Evolutionary conservation across 176 grass and related monocot species (phyloP).

Genomic region (Rhipidocladum racemiflorum): DNA sequence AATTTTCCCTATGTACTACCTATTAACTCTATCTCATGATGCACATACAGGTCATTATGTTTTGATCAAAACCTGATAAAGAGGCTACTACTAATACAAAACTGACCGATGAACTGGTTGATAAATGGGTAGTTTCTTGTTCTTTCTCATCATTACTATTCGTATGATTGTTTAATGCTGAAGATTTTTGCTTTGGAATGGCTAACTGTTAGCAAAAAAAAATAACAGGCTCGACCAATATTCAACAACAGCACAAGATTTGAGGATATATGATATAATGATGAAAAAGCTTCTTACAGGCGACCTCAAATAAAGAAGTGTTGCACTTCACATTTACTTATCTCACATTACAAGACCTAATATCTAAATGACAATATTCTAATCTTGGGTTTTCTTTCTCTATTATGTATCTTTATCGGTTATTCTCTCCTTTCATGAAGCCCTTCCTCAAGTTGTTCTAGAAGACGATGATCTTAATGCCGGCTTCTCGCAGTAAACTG

Average conservation of each 20-base stretch:
- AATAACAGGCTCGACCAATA: slow-evolving; percentile 86
- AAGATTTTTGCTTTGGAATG: not conserved
- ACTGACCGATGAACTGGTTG: slow-evolving; percentile 89
- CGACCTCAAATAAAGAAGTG: slow-evolving; percentile 69
- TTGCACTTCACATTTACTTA: not conserved
- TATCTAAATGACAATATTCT: not conserved
- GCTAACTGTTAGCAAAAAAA: slow-evolving; percentile 23
- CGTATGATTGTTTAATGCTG: slow-evolving; percentile 7
- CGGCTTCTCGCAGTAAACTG: too few relatives aligned
- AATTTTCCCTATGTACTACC: not conserved
- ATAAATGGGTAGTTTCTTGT: too few relatives aligned
- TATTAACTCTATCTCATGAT: slow-evolving; percentile 3
- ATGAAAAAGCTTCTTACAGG: slow-evolving; percentile 70
- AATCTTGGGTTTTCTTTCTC: slow-evolving; percentile 21
- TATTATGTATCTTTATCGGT: too few relatives aligned
- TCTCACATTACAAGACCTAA: not conserved
- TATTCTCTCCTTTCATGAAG: too few relatives aligned
- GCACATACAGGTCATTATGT: slow-evolving; percentile 83
- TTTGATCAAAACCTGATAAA: slow-evolving; percentile 92
- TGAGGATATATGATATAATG: slow-evolving; percentile 91
- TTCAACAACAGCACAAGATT: slow-evolving; percentile 95
- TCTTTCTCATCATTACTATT: too few relatives aligned
- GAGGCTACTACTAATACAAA: slow-evolving; percentile 93
- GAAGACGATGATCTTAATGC: too few relatives aligned
- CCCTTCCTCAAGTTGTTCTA: too few relatives aligned